Conservation (phyloP, 2,329 filamentous ascomycete genomes). For the Hymenoscyphus albidus region DNA sequence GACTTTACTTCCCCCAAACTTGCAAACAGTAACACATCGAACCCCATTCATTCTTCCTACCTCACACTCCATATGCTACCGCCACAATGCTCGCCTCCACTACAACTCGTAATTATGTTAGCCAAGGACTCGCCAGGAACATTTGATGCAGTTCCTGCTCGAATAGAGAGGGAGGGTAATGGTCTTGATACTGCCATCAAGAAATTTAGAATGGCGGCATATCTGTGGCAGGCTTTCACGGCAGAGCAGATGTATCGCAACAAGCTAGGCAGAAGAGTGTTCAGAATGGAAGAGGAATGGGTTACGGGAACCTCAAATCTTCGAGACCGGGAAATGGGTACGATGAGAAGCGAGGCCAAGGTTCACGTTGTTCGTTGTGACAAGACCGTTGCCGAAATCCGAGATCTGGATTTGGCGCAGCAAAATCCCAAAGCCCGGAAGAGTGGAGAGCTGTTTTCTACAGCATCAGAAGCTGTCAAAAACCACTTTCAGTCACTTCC, state of each 20-base stretch:
- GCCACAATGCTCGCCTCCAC: conserved; percentile 69
- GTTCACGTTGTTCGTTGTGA: conserved; percentile 80
- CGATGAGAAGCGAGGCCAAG: conserved; percentile 86
- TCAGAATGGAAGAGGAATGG: conserved; percentile 95
- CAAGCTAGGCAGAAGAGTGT: conserved; percentile 77
- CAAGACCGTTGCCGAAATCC: conserved; percentile 80
- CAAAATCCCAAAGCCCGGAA: conserved; percentile 67
- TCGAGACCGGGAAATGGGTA: conserved; percentile 65
- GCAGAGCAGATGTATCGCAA: conserved; percentile 94
- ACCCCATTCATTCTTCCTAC: conserved; percentile 72
- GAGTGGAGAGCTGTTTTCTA: conserved; percentile 69
- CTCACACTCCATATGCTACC: conserved; percentile 85
- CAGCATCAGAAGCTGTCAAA: conserved; percentile 74
- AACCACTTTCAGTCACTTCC: conserved; percentile 69
- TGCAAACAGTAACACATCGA: conserved; percentile 61
- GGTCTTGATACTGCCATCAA: conserved; percentile 72
- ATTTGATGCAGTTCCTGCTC: conserved; percentile 76
- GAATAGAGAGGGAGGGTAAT: conserved; percentile 76
- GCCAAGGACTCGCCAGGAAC: conserved; percentile 84
- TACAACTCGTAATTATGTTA: conserved; percentile 84
- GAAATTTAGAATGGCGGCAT: conserved; percentile 93
- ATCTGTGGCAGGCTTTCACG: conserved; percentile 96
- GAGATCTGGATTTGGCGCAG: conserved; percentile 72
- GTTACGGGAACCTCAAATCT: conserved; percentile 74
- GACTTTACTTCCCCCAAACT: conserved; percentile 85